Evolutionary conservation across 208 protist genomes (phyloP), one percentile per base, ranked within the genome.

Genomic region (Wallacemonas sp.): DNA sequence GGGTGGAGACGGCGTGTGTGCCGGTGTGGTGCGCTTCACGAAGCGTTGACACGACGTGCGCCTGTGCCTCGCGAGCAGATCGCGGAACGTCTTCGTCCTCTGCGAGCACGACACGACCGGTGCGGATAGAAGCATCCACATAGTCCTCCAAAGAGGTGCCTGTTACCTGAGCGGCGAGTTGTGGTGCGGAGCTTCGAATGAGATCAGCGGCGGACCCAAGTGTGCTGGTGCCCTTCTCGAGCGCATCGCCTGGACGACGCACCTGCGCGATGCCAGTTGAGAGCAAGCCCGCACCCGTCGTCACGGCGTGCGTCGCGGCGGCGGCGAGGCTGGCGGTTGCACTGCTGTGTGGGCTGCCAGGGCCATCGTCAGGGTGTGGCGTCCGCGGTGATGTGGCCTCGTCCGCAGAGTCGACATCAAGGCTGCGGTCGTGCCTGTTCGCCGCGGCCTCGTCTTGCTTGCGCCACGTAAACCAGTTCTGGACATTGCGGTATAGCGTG

Each of bases 111-210:
- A 75, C 70, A 12, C 38, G 45, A 30, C 73, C 72, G 41, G 62
- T 72, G 21, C 77, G 80, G 39, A 87, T 76, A 15, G 74, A 64
- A 14, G 61, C 66, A 62, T 87, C 77, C 21, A 79, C 69, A 45
- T 70, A 78, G 17, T 67, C 44, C 4, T 68, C 72, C 12, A 87
- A 45, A 24, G 64, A 66, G 27, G 45, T 39, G 24, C 64, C 64
- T 2, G 39, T 31, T 15, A 53, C 66, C 19, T 80, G 58, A 26
- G 30, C 31, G 9, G 28, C 51, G 12, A 58, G 28, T n/a, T 58
- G 51, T 9, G 51, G 51, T 3, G 51, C 51, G 2, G 30, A 15
- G 28, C 28, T 22, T 26, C 51, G 51, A 2, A 62, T 6, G 2
- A 45, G 26, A 17, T 62, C 56, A 4, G 22, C 36, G 56, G 31